Conservation (phyloP, 441 rosid genomes). For the Gossypium davidsonii region DNA sequence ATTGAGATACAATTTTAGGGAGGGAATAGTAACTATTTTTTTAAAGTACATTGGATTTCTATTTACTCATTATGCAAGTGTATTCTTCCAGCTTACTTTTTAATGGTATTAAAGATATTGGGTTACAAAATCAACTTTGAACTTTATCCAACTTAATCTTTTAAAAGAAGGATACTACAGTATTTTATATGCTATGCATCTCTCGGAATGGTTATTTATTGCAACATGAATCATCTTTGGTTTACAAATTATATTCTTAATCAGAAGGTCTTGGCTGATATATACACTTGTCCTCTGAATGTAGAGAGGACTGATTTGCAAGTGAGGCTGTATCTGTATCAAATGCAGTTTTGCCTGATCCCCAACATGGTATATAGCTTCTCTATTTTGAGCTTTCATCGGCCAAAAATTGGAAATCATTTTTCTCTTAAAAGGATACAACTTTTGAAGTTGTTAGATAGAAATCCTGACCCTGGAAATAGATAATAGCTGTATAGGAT, state of each 20-base stretch:
- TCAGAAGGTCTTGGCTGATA: not conserved
- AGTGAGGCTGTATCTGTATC: conserved; percentile 15
- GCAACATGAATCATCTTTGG: not conserved
- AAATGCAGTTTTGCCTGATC: conserved; percentile 16
- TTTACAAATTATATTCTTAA: not conserved
- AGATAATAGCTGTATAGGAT: not conserved
- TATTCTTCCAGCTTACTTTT: not conserved
- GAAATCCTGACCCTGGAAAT: not conserved
- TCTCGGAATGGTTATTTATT: not conserved
- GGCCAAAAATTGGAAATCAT: not conserved
- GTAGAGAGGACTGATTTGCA: conserved; percentile 18
- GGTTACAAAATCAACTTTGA: not conserved
- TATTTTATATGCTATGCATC: not conserved
- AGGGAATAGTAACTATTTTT: not conserved
- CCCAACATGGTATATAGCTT: not conserved
- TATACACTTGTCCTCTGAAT: conserved; percentile 14
- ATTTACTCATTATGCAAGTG: not conserved
- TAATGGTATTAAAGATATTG: not conserved
- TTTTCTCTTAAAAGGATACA: not conserved
- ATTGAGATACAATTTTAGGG: not conserved
- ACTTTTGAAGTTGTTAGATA: not conserved
- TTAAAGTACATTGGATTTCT: not conserved
- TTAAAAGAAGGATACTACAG: not conserved
- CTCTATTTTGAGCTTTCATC: conserved; percentile 13
- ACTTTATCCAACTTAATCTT: not conserved